phyloP scores from a whole-genome alignment of 1,284 basidiomycete genomes.

The Filobasidium uniguttulatum region DNA sequence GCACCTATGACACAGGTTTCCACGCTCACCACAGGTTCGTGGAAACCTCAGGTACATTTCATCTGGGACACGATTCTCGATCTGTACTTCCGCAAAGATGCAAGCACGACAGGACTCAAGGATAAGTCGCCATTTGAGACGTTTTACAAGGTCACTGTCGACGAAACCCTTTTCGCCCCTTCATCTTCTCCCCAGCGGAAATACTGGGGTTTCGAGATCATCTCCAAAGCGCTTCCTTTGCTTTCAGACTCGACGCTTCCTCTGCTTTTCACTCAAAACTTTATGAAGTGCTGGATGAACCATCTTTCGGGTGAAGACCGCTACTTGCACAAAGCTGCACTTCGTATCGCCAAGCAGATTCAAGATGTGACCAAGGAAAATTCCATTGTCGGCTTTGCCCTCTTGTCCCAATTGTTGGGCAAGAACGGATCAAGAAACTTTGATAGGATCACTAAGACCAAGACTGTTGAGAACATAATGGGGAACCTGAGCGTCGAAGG shows the following conservation, averaged over 20 bases:
- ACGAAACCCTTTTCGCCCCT: conserved; percentile 77
- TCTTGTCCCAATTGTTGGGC: conserved; percentile 76
- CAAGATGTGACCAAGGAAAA: conserved; percentile 60
- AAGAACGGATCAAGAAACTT: conserved; percentile 76
- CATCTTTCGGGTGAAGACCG: conserved; percentile 78
- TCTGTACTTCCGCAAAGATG: conserved; percentile 47
- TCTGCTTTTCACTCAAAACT: conserved; percentile 84
- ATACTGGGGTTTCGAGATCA: conserved; percentile 90
- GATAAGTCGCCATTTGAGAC: conserved; percentile 64
- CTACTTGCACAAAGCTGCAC: conserved; percentile 75
- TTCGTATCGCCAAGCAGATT: conserved; percentile 61
- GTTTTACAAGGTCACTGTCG: conserved; percentile 78
- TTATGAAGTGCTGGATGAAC: conserved; percentile 94
- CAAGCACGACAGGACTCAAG: conserved; percentile 7
- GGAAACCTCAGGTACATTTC: conserved; percentile 85
- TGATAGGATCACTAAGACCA: conserved; percentile 81
- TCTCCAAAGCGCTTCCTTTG: conserved; percentile 63
- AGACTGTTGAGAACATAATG: conserved; percentile 78
- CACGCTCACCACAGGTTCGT: conserved; percentile 44
- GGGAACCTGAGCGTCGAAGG: conserved; percentile 60
- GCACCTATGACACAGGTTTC: conserved; percentile 16
- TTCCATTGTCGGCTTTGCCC: conserved; percentile 66
- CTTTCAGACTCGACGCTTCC: conserved; percentile 56
- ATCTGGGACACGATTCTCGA: conserved; percentile 79
- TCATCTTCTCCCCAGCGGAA: conserved; percentile 78